phyloP scores from a whole-genome alignment of 179 eudicot genomes.

The Nepenthes alata region DNA sequence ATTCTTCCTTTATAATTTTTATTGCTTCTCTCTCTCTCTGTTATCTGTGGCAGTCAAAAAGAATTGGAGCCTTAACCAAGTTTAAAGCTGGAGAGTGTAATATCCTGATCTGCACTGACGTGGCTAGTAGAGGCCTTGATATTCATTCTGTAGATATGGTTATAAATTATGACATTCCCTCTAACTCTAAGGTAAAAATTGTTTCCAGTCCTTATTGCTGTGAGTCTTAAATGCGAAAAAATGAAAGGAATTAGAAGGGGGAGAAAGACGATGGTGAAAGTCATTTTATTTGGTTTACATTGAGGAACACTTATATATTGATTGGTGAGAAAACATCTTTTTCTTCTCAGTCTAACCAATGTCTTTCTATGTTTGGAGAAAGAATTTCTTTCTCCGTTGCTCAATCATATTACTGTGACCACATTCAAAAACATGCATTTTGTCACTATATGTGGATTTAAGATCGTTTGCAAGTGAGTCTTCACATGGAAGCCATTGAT shows the following conservation, averaged over 20 bases:
- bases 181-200: conserved; percentile 30
- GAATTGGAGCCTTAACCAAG: conserved; percentile 80
- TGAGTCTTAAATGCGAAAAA: neutral
- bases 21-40: neutral
- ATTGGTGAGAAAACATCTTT: neutral
- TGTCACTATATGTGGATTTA: too few relatives aligned
- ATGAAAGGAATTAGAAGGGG: too few relatives aligned
- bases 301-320: too few relatives aligned
- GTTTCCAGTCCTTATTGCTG: neutral
- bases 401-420: too few relatives aligned
- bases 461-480: too few relatives aligned
- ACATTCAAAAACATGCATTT: too few relatives aligned
- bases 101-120: conserved; percentile 74
- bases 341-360: neutral
- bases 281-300: too few relatives aligned
- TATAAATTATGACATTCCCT: conserved; percentile 75
- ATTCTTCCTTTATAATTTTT: neutral
- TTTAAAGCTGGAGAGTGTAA: conserved; percentile 87
- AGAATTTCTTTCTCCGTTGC: too few relatives aligned
- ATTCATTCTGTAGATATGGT: conserved; percentile 87
- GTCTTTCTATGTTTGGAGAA: too few relatives aligned
- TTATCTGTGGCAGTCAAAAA: conserved; percentile 39
- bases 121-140: conserved; percentile 91
- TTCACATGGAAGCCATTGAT: too few relatives aligned
- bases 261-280: too few relatives aligned